phyloP scores from a whole-genome alignment of 306 rosid genomes.

The Inga leiocalycina region DNA sequence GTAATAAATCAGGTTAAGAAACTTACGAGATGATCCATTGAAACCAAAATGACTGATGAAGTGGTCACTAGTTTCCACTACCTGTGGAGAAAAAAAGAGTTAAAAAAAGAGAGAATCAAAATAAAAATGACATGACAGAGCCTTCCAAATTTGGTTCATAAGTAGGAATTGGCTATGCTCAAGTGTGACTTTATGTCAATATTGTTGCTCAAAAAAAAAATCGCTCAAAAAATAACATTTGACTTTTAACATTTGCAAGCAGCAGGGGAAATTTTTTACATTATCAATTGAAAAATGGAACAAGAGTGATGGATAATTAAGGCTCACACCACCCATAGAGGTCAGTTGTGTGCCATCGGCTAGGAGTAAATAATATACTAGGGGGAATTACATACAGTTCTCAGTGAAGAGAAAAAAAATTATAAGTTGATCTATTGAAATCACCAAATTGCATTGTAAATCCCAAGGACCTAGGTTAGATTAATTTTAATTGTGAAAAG shows the following conservation, averaged over 20 bases:
- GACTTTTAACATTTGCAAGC: neutral
- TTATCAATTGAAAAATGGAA: neutral
- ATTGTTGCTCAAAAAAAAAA: neutral
- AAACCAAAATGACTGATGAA: constrained; percentile 61
- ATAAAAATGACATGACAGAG: neutral
- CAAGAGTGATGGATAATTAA: neutral
- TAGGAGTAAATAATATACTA: neutral
- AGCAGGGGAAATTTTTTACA: neutral
- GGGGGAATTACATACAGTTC: too few species aligned
- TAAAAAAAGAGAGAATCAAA: neutral
- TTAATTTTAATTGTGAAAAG: too few species aligned
- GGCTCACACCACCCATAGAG: neutral
- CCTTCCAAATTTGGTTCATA: neutral
- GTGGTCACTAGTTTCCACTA: constrained; percentile 55
- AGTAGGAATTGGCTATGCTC: neutral
- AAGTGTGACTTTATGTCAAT: neutral
- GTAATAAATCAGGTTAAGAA: neutral
- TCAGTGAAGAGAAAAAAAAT: too few species aligned
- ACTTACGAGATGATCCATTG: constrained; percentile 57
- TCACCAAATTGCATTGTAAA: too few species aligned
- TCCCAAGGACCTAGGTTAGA: too few species aligned
- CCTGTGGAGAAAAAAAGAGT: constrained; percentile 38
- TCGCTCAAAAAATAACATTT: too few species aligned
- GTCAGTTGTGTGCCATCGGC: neutral
- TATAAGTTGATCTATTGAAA: too few species aligned